phyloP scores from a whole-genome alignment of 75 land plant genomes.

The Cryptomeria japonica region DNA sequence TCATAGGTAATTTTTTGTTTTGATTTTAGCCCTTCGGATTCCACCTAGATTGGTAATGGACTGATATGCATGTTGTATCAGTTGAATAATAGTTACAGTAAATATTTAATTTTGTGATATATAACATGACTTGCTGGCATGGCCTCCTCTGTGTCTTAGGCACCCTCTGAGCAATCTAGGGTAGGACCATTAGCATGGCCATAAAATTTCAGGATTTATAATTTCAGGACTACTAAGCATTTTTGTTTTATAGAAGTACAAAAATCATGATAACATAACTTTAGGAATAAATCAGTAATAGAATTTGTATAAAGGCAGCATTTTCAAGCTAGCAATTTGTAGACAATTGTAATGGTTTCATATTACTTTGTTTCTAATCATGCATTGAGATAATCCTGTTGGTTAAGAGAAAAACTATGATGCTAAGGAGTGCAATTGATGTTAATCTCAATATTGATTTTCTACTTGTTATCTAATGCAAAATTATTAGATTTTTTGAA shows the following conservation, averaged over 20 bases:
- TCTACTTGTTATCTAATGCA: not conserved
- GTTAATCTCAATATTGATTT: not conserved
- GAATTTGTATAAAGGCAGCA: not conserved
- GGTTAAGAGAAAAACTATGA: not conserved
- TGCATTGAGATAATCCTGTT: not conserved
- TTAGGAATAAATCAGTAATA: not conserved
- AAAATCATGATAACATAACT: not conserved
- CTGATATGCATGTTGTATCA: not conserved
- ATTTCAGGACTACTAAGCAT: not conserved
- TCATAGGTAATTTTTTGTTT: not conserved
- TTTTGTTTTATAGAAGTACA: slow-evolving; percentile 1
- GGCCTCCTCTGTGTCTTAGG: not conserved
- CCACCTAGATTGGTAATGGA: not conserved
- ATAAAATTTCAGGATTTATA: not conserved
- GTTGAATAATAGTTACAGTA: not conserved
- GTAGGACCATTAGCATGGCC: not conserved
- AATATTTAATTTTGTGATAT: not conserved
- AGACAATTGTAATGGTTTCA: not conserved
- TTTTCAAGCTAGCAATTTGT: not conserved
- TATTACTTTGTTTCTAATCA: not conserved
- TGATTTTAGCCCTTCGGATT: not conserved
- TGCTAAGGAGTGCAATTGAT: not conserved
- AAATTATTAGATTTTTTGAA: not conserved
- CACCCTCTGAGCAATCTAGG: not conserved
- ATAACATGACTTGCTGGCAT: not conserved